These are phyloP conservation scores for Ophiostoma fasciatum DNA, from an alignment of 2,329 filamentous ascomycete genomes.

Conservation along the genomic window DNA sequence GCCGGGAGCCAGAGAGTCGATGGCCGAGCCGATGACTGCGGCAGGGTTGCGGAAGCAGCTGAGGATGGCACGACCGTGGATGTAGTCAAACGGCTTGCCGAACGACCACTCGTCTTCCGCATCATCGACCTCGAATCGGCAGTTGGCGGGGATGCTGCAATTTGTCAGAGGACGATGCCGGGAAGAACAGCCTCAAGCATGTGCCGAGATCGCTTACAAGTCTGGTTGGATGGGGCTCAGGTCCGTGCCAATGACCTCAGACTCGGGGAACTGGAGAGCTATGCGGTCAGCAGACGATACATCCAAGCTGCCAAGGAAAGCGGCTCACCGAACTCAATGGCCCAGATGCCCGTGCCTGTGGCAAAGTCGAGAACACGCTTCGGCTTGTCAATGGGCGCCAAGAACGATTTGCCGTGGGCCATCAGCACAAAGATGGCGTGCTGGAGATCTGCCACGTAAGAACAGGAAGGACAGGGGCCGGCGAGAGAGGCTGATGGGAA, in stretches of 20 bases:
- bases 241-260: conserved; percentile 7
- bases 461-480: neutral
- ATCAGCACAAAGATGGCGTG: conserved; percentile 23
- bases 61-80: conserved; percentile 7
- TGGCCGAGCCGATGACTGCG: conserved; percentile 5
- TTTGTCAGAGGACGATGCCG: too few relatives aligned
- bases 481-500: neutral
- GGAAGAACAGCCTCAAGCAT: neutral
- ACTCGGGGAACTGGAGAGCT: conserved; percentile 7
- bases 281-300: neutral
- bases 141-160: conserved; percentile 9
- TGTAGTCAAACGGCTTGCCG: conserved; percentile 5
- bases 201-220: neutral
- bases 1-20: neutral
- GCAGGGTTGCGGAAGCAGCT: conserved; percentile 8
- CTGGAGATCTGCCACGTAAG: conserved; percentile 20
- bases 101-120: conserved; percentile 9
- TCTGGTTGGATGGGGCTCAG: conserved; percentile 10
- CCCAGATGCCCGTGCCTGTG: conserved; percentile 48
- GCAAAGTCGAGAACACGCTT: conserved; percentile 22
- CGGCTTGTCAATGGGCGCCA: conserved; percentile 29
- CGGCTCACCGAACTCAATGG: conserved; percentile 45
- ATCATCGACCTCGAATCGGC: conserved; percentile 9
- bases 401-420: conserved; percentile 26
- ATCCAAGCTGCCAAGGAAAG: too few relatives aligned